Conservation (phyloP, 2,329 filamentous ascomycete genomes). For the Curvularia sp. region DNA sequence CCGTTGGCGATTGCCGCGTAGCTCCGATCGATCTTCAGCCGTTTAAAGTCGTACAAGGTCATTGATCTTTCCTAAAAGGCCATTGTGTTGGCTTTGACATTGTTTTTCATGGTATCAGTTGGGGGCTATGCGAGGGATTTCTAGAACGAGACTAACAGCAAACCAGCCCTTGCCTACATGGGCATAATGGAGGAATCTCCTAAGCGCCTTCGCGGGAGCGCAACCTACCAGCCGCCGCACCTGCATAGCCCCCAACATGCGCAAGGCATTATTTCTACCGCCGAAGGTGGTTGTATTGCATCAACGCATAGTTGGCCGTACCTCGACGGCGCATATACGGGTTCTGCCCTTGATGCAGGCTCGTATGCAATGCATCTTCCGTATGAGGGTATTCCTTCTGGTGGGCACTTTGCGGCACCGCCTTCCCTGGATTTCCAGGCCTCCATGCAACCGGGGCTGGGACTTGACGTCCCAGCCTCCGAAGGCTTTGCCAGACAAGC, state of each 20-base stretch:
- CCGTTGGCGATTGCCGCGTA: not conserved
- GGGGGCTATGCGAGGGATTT: conserved; percentile 21
- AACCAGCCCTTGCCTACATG: conserved; percentile 52
- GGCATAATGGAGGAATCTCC: conserved; percentile 46
- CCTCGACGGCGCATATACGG: conserved; percentile 25
- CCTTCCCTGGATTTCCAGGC: conserved; percentile 38
- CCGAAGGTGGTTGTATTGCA: conserved; percentile 35
- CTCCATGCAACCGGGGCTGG: conserved; percentile 27
- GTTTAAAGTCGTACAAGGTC: not conserved
- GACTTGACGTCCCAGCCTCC: conserved; percentile 35
- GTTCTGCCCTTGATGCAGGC: conserved; percentile 18
- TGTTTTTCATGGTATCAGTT: conserved; percentile 11
- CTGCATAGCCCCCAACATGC: conserved; percentile 31
- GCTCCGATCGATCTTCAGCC: conserved; percentile 2
- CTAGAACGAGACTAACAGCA: conserved; percentile 31
- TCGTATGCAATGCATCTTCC: conserved; percentile 18
- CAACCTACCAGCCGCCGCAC: conserved; percentile 29
- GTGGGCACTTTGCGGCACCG: conserved; percentile 25
- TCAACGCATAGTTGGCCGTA: conserved; percentile 26
- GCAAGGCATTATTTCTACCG: conserved; percentile 23
- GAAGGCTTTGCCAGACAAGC: conserved; percentile 13
- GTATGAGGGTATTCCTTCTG: conserved; percentile 25
- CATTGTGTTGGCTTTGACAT: conserved; percentile 8
- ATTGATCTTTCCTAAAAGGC: conserved; percentile 7
- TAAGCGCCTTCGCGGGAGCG: conserved; percentile 28